Evolutionary conservation across 768 basidiomycete species (phyloP), one percentile per base, ranked within the genome.

Genomic region (Suillus tomentosus): DNA sequence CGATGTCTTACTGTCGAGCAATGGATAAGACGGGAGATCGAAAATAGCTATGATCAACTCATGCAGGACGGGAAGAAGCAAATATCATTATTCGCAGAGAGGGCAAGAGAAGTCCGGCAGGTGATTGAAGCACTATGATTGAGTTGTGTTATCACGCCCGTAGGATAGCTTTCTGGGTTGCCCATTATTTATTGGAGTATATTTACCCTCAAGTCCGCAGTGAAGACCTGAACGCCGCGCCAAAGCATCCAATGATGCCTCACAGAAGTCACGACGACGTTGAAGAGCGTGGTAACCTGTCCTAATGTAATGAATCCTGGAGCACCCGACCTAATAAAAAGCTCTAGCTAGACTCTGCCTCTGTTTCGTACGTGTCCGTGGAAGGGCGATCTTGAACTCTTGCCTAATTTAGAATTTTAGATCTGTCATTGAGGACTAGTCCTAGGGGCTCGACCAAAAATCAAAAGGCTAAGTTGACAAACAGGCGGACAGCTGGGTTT

Each of bases 1-100:
- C 79, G 88, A 64, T 77, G 81, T 22, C 89, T 95, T 90, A 90
- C 92, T 0, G 82, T 95, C 56, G 93, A 95, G 70, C 86, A 95
- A 70, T 91, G 91, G 85, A 87, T 94, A 64, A 81, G 88, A 62
- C 84, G 86, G 67, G 92, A 94, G 76, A 90, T 92, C 73, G 82
- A 81, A 66, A 74, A 85, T 54, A 83, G 92, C 74, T 87, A 85
- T 67, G 86, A 88, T 67, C 84, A 81, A 63, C 80, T 89, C 70
- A 73, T 79, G 74, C 69, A 69, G 54, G 84, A 88, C 64, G 87
- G 83, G 4, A 81, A 81, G 68, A 75, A 75, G 65, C 78, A 81
- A 72, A 84, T 89, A 58, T 74, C 72, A 19, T 65, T 72, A 65
- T 87, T 88, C 72, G 78, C 79, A 68, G 72, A 76, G 63, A 78